Conservation (phyloP, 176 grass and related monocot genomes). For the Eragrostis curvula region DNA sequence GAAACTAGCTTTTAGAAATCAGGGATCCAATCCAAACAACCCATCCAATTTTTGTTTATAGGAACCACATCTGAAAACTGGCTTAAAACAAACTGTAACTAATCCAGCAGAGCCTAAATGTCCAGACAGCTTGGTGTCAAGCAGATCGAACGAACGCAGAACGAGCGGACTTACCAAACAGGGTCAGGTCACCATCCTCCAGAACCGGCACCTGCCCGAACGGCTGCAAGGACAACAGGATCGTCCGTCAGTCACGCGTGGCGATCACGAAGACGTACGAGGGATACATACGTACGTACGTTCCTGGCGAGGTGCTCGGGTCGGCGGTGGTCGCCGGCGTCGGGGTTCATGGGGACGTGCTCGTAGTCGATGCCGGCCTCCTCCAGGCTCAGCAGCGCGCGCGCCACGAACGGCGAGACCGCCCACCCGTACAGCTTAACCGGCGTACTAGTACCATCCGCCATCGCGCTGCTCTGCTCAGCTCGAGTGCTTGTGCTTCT, state of each 20-base stretch:
- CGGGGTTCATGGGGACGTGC: conserved; percentile 40
- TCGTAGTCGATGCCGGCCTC: conserved; percentile 59
- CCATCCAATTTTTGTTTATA: no score
- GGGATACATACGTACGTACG: conserved; percentile 26
- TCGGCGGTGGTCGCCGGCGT: conserved; percentile 34
- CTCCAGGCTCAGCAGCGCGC: conserved; percentile 58
- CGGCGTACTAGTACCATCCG: not conserved
- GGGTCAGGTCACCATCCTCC: conserved; percentile 41
- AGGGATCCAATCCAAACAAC: no score
- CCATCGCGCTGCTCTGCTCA: not conserved
- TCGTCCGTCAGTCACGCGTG: not conserved
- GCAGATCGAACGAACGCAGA: no score
- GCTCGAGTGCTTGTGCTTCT: no score
- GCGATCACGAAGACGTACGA: no score
- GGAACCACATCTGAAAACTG: no score
- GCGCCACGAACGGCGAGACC: conserved; percentile 51
- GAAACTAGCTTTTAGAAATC: no score
- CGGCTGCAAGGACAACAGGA: not conserved
- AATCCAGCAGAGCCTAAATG: no score
- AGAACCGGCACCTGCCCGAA: conserved; percentile 52
- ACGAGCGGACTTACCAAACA: conserved; percentile 37
- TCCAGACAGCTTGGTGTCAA: no score
- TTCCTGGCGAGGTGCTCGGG: conserved; percentile 60
- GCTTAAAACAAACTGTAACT: no score
- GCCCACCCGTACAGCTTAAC: conserved; percentile 54